These are phyloP conservation scores for Spathaspora sp. DNA, from an alignment of 805 yeast genomes.

Conservation along the genomic window DNA sequence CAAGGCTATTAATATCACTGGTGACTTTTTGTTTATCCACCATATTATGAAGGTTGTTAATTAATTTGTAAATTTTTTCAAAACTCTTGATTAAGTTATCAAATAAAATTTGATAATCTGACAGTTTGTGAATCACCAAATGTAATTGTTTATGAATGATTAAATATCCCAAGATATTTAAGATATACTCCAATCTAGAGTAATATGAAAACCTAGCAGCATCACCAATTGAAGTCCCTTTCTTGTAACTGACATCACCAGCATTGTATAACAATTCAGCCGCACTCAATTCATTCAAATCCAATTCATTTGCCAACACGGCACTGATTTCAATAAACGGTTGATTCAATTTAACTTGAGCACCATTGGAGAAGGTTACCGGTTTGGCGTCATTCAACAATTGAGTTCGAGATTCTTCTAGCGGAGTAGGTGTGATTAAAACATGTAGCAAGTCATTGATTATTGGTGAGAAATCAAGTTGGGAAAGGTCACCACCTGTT, in stretches of 20 bases:
- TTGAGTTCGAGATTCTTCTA: constrained; percentile 42
- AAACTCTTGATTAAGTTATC: constrained; percentile 52
- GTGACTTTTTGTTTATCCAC: constrained; percentile 46
- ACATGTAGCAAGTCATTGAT: constrained; percentile 44
- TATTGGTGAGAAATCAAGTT: constrained; percentile 24
- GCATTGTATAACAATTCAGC: constrained; percentile 66
- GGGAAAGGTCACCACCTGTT: constrained; percentile 17
- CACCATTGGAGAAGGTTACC: constrained; percentile 51
- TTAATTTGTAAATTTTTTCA: constrained; percentile 51
- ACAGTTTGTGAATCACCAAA: constrained; percentile 15
- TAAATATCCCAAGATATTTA: constrained; percentile 52
- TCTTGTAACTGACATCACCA: constrained; percentile 28
- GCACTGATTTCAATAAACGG: constrained; percentile 61
- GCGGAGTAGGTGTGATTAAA: constrained; percentile 41
- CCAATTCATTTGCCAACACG: constrained; percentile 48
- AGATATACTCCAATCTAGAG: constrained; percentile 65
- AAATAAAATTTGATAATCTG: constrained; percentile 22
- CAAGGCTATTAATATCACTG: constrained; percentile 46
- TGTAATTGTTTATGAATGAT: constrained; percentile 19
- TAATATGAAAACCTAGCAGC: constrained; percentile 68
- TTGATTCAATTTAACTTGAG: constrained; percentile 58
- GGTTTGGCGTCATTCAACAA: constrained; percentile 35
- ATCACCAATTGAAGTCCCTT: constrained; percentile 51
- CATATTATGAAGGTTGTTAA: constrained; percentile 50
- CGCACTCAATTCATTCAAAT: constrained; percentile 68